Conservation (phyloP, 108 stramenopile species). For the Fragilaria crotonensis region DNA sequence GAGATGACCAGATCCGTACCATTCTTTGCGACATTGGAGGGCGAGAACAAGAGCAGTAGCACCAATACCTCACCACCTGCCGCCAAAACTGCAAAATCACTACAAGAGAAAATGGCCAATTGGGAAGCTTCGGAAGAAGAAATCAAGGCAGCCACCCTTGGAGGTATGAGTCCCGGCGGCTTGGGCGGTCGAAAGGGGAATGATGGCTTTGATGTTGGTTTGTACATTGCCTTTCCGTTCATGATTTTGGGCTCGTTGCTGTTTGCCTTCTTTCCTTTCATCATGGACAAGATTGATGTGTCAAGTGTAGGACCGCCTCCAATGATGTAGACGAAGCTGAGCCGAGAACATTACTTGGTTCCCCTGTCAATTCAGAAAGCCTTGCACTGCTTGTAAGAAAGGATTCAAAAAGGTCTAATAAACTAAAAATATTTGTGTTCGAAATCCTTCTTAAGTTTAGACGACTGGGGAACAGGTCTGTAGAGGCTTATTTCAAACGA, state of each 20-base stretch:
- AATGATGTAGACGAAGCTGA: too few species aligned
- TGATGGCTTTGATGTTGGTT: constrained; percentile 69
- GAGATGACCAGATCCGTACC: too few species aligned
- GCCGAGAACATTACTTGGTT: background rate
- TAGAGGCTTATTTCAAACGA: too few species aligned
- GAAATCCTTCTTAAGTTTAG: too few species aligned
- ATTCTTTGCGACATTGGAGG: too few species aligned
- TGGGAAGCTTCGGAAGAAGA: constrained; percentile 82
- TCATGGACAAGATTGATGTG: constrained; percentile 66
- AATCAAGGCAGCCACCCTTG: constrained; percentile 58
- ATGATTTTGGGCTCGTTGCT: constrained; percentile 44
- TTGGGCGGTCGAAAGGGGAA: constrained; percentile 14
- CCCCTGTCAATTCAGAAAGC: background rate
- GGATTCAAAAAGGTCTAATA: background rate
- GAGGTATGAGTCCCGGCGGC: constrained; percentile 36
- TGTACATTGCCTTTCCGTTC: constrained; percentile 63
- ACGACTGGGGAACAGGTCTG: too few species aligned
- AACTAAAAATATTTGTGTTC: too few species aligned
- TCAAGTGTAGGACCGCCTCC: constrained; percentile 68
- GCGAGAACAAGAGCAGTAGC: too few species aligned
- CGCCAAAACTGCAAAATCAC: constrained; percentile 7
- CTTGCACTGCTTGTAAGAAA: constrained; percentile 1
- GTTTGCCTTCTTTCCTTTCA: constrained; percentile 65
- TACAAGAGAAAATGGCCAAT: constrained; percentile 73
- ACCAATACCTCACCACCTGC: too few species aligned